Base-by-base conservation (phyloP, 305 asterid species). In the Fraxinus floribunda region DNA sequence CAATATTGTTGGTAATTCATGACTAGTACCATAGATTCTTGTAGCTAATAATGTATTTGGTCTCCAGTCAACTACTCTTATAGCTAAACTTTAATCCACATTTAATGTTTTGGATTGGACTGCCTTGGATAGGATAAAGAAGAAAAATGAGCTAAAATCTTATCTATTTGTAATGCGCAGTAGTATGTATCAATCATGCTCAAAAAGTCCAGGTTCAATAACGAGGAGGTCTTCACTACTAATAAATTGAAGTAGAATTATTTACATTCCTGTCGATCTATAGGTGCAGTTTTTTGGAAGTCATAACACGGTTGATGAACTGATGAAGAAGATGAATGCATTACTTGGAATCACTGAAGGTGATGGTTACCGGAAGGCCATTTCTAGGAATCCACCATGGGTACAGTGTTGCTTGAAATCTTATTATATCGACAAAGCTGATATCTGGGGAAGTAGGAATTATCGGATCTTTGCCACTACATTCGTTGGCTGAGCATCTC, bases 361-460 rank as follows among this genome's bases (percentile, higher is more conserved):
- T 41, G 86, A 74, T 44, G 41, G 62, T 64, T 62, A 24, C n/a
- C 75, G 13, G 79, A 76, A 74, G 39, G 75, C 39, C 64, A 86
- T 66, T 26, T 34, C 84, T 7, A 87, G 95, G 85, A 87, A 87
- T 83, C 98, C 97, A 26, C 95, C 94, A 9, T 94, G 98, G 98
- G 64, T 93, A 34, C 88, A 86, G 39, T 89, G 95, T 83, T 94
- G 97, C 89, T 75, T 94, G 86, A 84, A 81, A 77, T 92, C 97
- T 79, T 93, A 90, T 82, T 91, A 87, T 41, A 35, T 81, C 1
- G 90, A 90, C 57, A 78, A 83, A 78, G 79, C 32, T 66, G 91
- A 95, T 76, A 15, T 36, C 35, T 93, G 97, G 98, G 96, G 92
- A 7, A 92, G 90, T 83, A 89, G 97, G 84, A 87, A 80, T 34